Evolutionary conservation across 768 basidiomycete genomes (phyloP), one percentile per base, ranked within the genome.

Genomic region (Sporobolomyces pararoseus): DNA sequence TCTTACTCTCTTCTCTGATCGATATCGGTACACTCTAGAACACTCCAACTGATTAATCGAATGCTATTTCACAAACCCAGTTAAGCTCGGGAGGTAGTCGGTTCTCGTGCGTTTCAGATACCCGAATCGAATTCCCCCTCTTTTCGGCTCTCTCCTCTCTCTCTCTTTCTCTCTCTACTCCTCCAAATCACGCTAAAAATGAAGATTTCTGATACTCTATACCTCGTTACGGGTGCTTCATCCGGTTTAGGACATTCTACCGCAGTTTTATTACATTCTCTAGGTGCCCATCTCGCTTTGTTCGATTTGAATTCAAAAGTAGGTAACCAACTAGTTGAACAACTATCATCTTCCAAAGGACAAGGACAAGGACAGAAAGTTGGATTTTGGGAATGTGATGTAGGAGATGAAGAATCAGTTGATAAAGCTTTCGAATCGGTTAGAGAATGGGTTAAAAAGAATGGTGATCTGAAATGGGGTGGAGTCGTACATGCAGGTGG

Each of bases 401-500:
- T 81, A 16, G 77, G 79, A 23, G 73, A 75, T 16, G 67, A 73
- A n/a, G 75, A 78, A 31, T 76, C 77, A 21, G 75, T 81, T 46
- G 65, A 71, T 32, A 63, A 54, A n/a, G 81, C 80, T 3, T 76
- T 81, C 52, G 63, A 71, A 4, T 68, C 53, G 6, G 76, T 78
- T 4, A 78, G 78, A 77, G 63, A 73, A 0, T 46, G 58, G 58
- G 44, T 34, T 2, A 61, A 78, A 31, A 78, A 79, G 52, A 83
- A 83, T 0, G 79, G 79, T n/a, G n/a, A n/a, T 7, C 82, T 83
- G 10, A 76, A 79, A 32, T 78, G 86, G n/a, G 86, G 85, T 9
- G 86, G 86, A 13, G 83, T 86, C 6, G 81, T 87, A 13, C 85
- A 85, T 74, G 83, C 83, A 69, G 86, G 85, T 5, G 86, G 86